A percentile compares a stretch with the other conserved stretches of the same genome.
These are phyloP conservation scores for Penicillium fimorum DNA, from an alignment of 495 filamentous ascomycete species.

Conservation along the genomic window DNA sequence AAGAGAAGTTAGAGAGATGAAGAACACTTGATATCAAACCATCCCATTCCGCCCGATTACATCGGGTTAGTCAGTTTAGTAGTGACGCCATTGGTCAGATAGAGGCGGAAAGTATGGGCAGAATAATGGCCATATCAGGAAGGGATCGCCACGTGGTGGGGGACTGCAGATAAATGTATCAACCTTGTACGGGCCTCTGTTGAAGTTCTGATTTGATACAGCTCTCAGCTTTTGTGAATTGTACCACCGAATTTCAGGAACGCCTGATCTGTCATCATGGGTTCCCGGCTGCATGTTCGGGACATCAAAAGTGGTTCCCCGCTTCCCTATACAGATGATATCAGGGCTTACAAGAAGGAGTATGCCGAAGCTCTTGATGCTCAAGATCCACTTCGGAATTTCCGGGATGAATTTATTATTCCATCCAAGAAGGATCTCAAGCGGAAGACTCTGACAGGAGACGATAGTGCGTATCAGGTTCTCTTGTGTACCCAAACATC, in stretches of 20 bases:
- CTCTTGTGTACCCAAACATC: neutral
- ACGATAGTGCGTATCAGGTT: conserved; percentile 30
- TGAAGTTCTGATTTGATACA: neutral
- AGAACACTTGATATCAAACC: conserved; percentile 16
- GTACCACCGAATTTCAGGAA: neutral
- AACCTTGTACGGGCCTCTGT: neutral
- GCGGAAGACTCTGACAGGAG: conserved; percentile 55
- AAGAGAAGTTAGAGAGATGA: conserved; percentile 12
- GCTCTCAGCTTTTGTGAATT: neutral
- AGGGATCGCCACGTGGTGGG: conserved; percentile 21
- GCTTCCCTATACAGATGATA: conserved; percentile 41
- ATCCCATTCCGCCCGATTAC: conserved; percentile 20
- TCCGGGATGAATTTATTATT: conserved; percentile 78
- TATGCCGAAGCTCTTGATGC: conserved; percentile 67
- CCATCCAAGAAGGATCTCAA: conserved; percentile 77
- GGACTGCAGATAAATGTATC: conserved; percentile 17
- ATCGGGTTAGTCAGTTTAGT: conserved; percentile 34
- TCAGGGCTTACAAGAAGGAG: conserved; percentile 41
- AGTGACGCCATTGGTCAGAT: conserved; percentile 36
- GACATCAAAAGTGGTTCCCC: conserved; percentile 32
- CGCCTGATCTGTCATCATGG: conserved; percentile 17
- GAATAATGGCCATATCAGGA: conserved; percentile 22
- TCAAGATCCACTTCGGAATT: conserved; percentile 63
- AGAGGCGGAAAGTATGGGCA: conserved; percentile 27
- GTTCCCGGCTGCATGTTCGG: conserved; percentile 32